A percentile compares a stretch with the other conserved stretches of the same genome.
phyloP scores from a whole-genome alignment of 2,329 filamentous ascomycete species.

The Fusarium sp. region DNA sequence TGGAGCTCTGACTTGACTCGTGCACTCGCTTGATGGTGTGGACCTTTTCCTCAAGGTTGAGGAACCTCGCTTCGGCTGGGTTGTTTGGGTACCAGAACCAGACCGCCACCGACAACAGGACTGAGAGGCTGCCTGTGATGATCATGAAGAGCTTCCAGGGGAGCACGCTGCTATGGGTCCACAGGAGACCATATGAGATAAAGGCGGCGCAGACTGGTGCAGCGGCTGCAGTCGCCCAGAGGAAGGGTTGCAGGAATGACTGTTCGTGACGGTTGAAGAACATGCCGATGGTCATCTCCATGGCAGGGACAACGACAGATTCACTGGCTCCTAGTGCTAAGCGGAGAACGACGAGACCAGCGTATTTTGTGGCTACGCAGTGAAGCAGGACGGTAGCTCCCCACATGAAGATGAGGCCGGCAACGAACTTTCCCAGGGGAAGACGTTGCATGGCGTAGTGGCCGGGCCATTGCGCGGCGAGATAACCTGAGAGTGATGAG shows the following conservation, averaged over 20 bases:
- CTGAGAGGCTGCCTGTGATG: conserved; percentile 49
- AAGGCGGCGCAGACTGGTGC: conserved; percentile 54
- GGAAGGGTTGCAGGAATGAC: conserved; percentile 47
- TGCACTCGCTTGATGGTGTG: conserved; percentile 50
- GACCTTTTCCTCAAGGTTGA: conserved; percentile 53
- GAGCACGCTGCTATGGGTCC: conserved; percentile 45
- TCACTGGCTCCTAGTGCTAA: conserved; percentile 52
- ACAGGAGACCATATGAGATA: conserved; percentile 56
- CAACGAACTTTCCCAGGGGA: conserved; percentile 52
- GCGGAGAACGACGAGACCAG: conserved; percentile 51
- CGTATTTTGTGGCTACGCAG: conserved; percentile 50
- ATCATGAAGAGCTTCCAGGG: conserved; percentile 56
- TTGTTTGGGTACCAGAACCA: conserved; percentile 52
- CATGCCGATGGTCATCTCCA: conserved; percentile 56
- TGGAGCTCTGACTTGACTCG: conserved; percentile 46
- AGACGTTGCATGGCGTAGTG: conserved; percentile 54
- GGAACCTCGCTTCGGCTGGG: conserved; percentile 50
- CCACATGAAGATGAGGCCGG: conserved; percentile 49
- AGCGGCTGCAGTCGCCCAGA: conserved; percentile 48
- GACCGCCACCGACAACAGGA: conserved; percentile 47
- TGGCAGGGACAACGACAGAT: conserved; percentile 52
- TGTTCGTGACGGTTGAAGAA: conserved; percentile 53
- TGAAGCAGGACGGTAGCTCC: conserved; percentile 52
- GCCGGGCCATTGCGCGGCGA: conserved; percentile 51
- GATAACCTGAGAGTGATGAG: conserved; percentile 45